A percentile compares a stretch with the other conserved stretches of the same genome.
These are phyloP conservation scores for Amaranthus cruentus DNA, from an alignment of 148 eudicot species.

Conservation along the genomic window DNA sequence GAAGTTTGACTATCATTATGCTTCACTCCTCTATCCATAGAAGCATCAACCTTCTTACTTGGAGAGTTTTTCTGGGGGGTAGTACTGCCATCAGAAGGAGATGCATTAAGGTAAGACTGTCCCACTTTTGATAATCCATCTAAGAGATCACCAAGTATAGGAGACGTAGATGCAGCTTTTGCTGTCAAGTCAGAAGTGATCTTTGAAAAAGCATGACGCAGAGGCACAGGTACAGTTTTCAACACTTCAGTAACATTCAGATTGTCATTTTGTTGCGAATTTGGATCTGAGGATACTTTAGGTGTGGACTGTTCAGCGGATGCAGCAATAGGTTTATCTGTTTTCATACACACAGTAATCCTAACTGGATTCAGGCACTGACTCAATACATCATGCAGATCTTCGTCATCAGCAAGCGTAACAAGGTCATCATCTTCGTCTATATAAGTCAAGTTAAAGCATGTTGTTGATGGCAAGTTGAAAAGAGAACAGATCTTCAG, in stretches of 20 bases:
- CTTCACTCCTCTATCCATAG: constrained; percentile 15
- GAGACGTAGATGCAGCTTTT: constrained; percentile 41
- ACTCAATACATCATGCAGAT: constrained; percentile 60
- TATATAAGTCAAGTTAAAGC: constrained; percentile 53
- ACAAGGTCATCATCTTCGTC: constrained; percentile 86
- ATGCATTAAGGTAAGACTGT: constrained; percentile 31
- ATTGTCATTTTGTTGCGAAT: constrained; percentile 26
- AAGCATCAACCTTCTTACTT: constrained; percentile 21
- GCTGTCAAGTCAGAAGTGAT: constrained; percentile 43
- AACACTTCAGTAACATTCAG: constrained; percentile 34
- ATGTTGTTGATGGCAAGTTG: constrained; percentile 44
- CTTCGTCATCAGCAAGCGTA: constrained; percentile 75
- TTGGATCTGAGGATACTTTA: constrained; percentile 27
- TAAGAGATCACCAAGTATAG: constrained; percentile 43
- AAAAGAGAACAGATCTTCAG: constrained; percentile 58
- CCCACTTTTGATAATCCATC: constrained; percentile 36
- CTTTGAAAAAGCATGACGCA: constrained; percentile 38
- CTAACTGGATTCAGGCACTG: constrained; percentile 78
- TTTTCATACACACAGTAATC: constrained; percentile 46
- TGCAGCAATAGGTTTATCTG: constrained; percentile 26
- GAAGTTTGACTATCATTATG: constrained; percentile 7
- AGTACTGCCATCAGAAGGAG: constrained; percentile 19
- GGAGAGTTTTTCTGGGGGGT: background rate
- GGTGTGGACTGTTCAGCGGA: constrained; percentile 47
- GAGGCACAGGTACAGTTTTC: constrained; percentile 51